Evolutionary conservation across 2,329 filamentous ascomycete genomes (phyloP).

Genomic region (Apiospora aurea): DNA sequence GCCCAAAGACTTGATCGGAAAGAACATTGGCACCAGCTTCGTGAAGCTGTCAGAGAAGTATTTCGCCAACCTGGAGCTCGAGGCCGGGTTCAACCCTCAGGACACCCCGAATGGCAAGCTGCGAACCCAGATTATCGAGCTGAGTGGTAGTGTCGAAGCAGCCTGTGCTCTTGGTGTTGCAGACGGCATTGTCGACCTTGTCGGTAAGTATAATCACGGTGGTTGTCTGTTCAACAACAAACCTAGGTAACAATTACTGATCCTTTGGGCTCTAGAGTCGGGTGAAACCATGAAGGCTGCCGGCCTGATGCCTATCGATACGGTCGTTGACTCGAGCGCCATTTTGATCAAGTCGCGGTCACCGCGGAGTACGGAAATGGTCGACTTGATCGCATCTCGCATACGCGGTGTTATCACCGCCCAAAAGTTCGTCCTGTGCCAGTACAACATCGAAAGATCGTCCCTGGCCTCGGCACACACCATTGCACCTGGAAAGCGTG

Average conservation of each 20-base stretch:
- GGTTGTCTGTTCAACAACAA: background rate
- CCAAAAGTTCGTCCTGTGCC: constrained; percentile 91
- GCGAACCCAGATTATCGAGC: constrained; percentile 88
- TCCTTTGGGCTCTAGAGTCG: constrained; percentile 71
- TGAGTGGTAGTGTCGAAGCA: constrained; percentile 96
- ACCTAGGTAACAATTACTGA: background rate
- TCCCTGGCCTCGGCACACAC: constrained; percentile 71
- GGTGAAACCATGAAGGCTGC: constrained; percentile 98
- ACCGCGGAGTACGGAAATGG: constrained; percentile 79
- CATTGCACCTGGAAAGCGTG: constrained; percentile 92
- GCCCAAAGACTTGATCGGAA: constrained; percentile 83
- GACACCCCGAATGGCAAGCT: constrained; percentile 58
- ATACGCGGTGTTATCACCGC: constrained; percentile 95
- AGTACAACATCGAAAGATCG: constrained; percentile 87
- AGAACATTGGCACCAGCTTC: constrained; percentile 96
- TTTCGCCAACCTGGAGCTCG: constrained; percentile 78
- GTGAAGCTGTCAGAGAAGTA: constrained; percentile 83
- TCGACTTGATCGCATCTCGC: constrained; percentile 83
- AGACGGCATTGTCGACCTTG: constrained; percentile 96
- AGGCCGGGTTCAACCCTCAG: constrained; percentile 48
- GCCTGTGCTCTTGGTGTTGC: constrained; percentile 95
- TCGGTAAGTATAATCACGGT: constrained; percentile 71
- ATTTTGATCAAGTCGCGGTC: constrained; percentile 91
- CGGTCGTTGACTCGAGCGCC: constrained; percentile 85
- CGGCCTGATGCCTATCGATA: constrained; percentile 92